These are phyloP conservation scores for Brachypodium distachyon DNA, from an alignment of 202 grass and related monocot species.

Conservation along the genomic window DNA sequence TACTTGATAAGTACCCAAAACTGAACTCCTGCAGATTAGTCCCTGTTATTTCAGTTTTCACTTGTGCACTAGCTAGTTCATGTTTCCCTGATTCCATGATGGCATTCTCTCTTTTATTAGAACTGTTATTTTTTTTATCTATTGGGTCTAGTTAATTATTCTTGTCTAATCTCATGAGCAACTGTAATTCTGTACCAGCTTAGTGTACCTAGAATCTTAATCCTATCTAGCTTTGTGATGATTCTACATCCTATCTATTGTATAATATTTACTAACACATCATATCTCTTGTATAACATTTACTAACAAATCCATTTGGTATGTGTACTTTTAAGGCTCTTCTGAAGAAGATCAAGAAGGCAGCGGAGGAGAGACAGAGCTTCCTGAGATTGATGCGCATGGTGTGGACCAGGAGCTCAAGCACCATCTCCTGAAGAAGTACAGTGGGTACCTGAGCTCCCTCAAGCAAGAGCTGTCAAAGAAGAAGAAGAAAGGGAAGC, in stretches of 20 bases:
- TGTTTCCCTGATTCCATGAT: background rate
- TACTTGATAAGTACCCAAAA: background rate
- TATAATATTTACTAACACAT: background rate
- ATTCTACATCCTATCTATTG: background rate
- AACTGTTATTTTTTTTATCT: background rate
- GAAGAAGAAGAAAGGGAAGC: slow-evolving; percentile 99
- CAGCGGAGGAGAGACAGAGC: slow-evolving; percentile 73
- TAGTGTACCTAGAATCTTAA: background rate
- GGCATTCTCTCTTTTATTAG: background rate
- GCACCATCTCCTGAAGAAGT: slow-evolving; percentile 95
- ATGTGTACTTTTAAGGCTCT: slow-evolving; percentile 48
- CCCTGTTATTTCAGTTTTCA: background rate
- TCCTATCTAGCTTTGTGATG: background rate
- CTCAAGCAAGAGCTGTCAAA: slow-evolving; percentile 97
- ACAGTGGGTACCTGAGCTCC: slow-evolving; percentile 95
- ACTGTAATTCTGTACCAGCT: background rate
- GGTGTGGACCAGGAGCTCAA: slow-evolving; percentile 91
- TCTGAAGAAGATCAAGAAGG: slow-evolving; percentile 95
- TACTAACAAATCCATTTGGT: background rate
- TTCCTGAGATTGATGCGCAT: slow-evolving; percentile 78
- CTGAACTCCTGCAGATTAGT: background rate
- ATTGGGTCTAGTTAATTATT: background rate
- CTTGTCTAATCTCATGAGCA: background rate
- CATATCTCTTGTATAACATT: background rate
- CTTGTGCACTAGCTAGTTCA: background rate